Evolutionary conservation across 345 rosid genomes (phyloP), one percentile per base, ranked within the genome.

Genomic region (Clarkia xantiana): DNA sequence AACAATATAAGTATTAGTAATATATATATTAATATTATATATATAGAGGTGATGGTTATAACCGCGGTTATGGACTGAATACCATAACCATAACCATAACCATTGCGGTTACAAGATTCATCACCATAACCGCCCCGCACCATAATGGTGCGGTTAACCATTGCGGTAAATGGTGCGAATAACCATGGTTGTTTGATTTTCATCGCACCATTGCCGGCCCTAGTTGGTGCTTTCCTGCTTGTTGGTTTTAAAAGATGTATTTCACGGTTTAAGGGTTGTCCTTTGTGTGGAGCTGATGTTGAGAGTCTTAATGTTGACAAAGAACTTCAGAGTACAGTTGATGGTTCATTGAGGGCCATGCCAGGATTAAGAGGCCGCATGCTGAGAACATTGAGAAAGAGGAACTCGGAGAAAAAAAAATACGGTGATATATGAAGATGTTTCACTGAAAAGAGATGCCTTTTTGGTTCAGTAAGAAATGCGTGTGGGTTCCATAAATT

Each of bases 401-500:
- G 66, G 80, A 62, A 50, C 78, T 55, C 2, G 66, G 63, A 14
- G 75, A 71, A 36, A 73, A 71, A 40, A n/a, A n/a, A 72, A 71
- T 39, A 75, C 70, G 11, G 93, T 91, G 44, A 73, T 79, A 44
- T 91, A 91, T 49, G 98, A 74, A 55, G 98, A 91, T 49, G 94
- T 91, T 17, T 91, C 98, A 16, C 62, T 91, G 75, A 96, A 91
- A 67, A 75, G 98, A 68, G 96, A 94, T 51, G 76, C 89, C 53
- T 91, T 91, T 78, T 76, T 93, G 90, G 85, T 87, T 59, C 95
- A 87, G 62, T 95, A 93, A 68, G 87, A 94, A 29, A 82, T 84
- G 94, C 71, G 96, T 81, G 99, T 84, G 63, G 79, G 99, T 76
- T 43, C 36, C 34, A 40, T 19, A 38, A n/a, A 25, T 5, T 20